phyloP scores from a whole-genome alignment of 345 rosid species.

The Melastoma malabathricum region DNA sequence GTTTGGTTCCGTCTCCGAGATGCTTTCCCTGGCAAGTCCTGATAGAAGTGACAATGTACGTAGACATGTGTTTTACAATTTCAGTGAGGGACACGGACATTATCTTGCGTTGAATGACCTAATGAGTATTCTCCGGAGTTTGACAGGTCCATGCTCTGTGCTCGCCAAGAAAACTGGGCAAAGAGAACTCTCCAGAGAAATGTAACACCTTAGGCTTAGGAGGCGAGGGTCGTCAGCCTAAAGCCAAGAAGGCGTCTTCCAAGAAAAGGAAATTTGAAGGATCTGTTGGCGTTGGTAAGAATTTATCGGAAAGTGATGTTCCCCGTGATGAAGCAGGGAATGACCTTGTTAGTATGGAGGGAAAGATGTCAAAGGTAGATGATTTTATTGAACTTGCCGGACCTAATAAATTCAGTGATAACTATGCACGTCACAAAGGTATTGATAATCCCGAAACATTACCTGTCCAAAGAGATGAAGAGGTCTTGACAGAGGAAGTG shows the following conservation, averaged over 20 bases:
- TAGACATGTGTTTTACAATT: too few species aligned
- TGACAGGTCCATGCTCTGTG: constrained; percentile 7
- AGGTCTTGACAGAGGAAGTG: not conserved
- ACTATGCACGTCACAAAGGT: too few species aligned
- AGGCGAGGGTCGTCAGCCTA: constrained; percentile 5
- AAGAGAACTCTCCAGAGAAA: constrained; percentile 42
- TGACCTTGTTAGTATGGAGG: not conserved
- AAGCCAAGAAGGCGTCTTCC: constrained; percentile 14
- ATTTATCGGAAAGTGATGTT: too few species aligned
- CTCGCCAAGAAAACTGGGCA: constrained; percentile 29
- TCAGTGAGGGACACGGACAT: too few species aligned
- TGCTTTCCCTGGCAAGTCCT: constrained; percentile 34
- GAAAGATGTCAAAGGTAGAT: not conserved
- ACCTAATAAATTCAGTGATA: too few species aligned
- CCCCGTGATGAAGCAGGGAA: too few species aligned
- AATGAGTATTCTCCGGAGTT: too few species aligned
- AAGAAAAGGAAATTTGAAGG: constrained; percentile 28
- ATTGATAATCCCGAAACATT: too few species aligned
- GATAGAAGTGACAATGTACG: constrained; percentile 6
- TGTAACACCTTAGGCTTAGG: constrained; percentile 16
- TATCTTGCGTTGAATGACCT: too few species aligned
- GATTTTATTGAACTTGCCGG: too few species aligned
- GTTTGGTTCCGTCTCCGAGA: constrained; percentile 55
- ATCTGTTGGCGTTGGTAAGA: constrained; percentile 16
- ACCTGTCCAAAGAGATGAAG: too few species aligned